Base-by-base conservation (phyloP, 345 rosid species). In the Odontarrhena argentea region DNA sequence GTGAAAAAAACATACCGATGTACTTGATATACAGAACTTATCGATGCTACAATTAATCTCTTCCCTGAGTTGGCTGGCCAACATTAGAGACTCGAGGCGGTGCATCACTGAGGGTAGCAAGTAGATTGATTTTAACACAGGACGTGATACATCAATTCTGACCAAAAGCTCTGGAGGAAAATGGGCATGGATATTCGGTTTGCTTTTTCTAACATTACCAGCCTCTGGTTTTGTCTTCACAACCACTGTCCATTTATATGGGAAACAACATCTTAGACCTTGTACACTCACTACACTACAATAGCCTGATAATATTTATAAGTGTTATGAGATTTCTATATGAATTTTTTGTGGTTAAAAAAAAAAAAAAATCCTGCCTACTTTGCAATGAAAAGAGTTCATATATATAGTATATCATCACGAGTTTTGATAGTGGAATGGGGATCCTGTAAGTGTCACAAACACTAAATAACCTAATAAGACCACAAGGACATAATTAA, bases 161-260 rank as follows among this genome's bases (percentile, higher is more conserved):
- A 84, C 73, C 71, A 93, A 67, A 63, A 93, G 97, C 80, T 90
- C 97, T 0, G 98, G 94, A 26, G 98, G 98, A 77, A 93, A 80
- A 73, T 80, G 85, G 49, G 74, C 84, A 80, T 77, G 60, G 30
- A 77, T 81, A 10, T 76, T 76, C 13, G 79, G 82, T 78, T 82
- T 89, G 38, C 38, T 13, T 64, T 64, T 74, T 35, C 50, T 59
- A 48, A 52, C 79, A 6, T 30, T 11, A 44, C 74, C 79, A 60
- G 34, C 74, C 56, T 72, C 55, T 28, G 79, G 40, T 63, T 74
- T 71, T 66, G 71, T 68, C 49, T 74, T 76, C 69, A 74, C 61
- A 67, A 55, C 25, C 75, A 68, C 91, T 84, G 77, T 38, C 52
- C 71, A 64, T 69, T 70, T 37, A 55, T 30, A 46, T 55, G 38